A percentile compares a stretch with the other conserved stretches of the same genome.
Conservation (phyloP, 768 basidiomycete genomes). For the Tylopilus plumbeoviolaceoides region DNA sequence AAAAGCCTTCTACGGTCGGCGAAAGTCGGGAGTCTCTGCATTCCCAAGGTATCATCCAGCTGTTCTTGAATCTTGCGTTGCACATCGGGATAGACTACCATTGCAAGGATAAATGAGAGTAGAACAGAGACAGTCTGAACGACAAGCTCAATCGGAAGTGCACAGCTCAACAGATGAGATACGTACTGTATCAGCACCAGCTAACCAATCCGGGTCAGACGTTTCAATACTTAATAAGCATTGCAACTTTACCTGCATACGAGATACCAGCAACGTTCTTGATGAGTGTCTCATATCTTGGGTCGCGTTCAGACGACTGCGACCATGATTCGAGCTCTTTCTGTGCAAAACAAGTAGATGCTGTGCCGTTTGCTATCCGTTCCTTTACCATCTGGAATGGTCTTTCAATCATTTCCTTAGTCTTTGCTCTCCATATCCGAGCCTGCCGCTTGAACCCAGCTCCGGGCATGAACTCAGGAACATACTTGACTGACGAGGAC, state of each 20-base stretch:
- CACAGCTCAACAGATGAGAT: conserved; percentile 23
- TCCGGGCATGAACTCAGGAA: conserved; percentile 51
- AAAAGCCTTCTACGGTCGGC: conserved; percentile 40
- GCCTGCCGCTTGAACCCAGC: conserved; percentile 47
- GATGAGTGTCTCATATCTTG: conserved; percentile 42
- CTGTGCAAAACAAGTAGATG: conserved; percentile 43
- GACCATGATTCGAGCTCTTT: conserved; percentile 35
- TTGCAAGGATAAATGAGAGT: conserved; percentile 48
- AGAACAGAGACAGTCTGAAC: conserved; percentile 48
- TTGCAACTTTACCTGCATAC: conserved; percentile 38
- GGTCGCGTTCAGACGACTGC: conserved; percentile 13
- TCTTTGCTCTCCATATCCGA: conserved; percentile 33
- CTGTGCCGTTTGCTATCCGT: conserved; percentile 37
- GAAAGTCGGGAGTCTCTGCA: conserved; percentile 43
- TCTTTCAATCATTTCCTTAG: conserved; percentile 30
- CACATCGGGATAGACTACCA: conserved; percentile 50
- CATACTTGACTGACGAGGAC: conserved; percentile 34
- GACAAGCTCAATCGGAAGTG: conserved; percentile 6
- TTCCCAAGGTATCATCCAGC: conserved; percentile 45
- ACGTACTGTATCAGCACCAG: conserved; percentile 26
- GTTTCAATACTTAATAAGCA: not conserved
- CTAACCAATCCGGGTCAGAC: conserved; percentile 11
- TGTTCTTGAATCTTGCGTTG: conserved; percentile 48
- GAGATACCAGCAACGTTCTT: conserved; percentile 49
- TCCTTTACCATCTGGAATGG: conserved; percentile 43